Evolutionary conservation across 768 basidiomycete genomes (phyloP), one percentile per base, ranked within the genome.

Genomic region (Chalciporus piperatus): DNA sequence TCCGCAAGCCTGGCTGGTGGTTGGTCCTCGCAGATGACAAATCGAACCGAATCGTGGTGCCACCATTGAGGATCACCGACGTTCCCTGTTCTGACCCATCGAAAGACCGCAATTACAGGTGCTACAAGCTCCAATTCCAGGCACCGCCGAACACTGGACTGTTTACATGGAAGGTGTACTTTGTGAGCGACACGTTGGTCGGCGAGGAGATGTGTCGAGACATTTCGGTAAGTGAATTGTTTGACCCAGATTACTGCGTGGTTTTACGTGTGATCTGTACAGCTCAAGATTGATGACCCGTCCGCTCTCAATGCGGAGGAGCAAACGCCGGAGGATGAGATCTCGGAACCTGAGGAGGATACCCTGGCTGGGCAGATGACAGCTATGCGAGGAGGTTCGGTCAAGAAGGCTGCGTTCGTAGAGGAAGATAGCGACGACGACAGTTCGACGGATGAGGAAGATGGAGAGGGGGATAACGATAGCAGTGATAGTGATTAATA

Each of bases 301-400:
- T 77, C 84, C 10, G 75, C 74, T 1, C 71, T 86, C 16, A 74
- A 66, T 11, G 72, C 73, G 0, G 84, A 84, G 6, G 86, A 86
- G 37, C 74, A 79, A 50, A 79, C 72, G 25, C 73, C 73, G 19
- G 95, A 96, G 32, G 94, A 98, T 63, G 95, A 97, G 52, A 99
- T 98, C 57, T 97, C 94, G 0, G 97, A 98, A 44, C 97, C 97
- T 0, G 97, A 98, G 27, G 97, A 98, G 69, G 97, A 98, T 69
- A 82, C 88, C 22, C 73, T 98, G 46, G 97, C 94, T 5, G 97
- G 97, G 8, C 97, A 99, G 75, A 96, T 98, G 92, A 94, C 95
- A 6, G 84, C 85, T 40, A 92, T 99, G 92, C 84, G 89, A 40
- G 95, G 95, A 4, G 89, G 85, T 3, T 59, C 80, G 17, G 92